These are phyloP conservation scores for Coemansia sp. DNA, from an alignment of 192 early-diverging fungal species.

Conservation along the genomic window DNA sequence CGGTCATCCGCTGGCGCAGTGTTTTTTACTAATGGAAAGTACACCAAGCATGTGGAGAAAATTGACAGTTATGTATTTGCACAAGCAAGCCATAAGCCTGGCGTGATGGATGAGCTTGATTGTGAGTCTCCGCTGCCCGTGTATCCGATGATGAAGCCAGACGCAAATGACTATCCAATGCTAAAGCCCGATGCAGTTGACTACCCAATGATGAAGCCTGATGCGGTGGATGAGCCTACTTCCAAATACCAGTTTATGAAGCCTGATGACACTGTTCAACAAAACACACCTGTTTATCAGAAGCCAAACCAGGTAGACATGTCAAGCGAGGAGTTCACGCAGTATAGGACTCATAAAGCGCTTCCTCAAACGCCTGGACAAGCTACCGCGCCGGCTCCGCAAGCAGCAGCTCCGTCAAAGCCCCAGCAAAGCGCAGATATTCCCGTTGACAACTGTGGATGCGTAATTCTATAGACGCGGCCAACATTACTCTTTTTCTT, in stretches of 20 bases:
- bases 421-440: not conserved
- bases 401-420: not conserved
- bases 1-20: not conserved
- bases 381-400: not conserved
- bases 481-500: not conserved
- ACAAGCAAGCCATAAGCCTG: not conserved
- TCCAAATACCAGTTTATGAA: not conserved
- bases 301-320: not conserved
- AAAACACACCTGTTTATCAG: not conserved
- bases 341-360: not conserved
- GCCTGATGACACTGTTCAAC: not conserved
- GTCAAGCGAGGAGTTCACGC: not conserved
- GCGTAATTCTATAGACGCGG: conserved; percentile 6
- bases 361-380: not conserved
- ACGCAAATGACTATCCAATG: not conserved
- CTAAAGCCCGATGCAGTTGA: not conserved
- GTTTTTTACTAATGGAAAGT: not conserved
- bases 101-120: not conserved
- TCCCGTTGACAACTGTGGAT: not conserved
- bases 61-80: not conserved
- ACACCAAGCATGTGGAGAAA: conserved; percentile 2
- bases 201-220: not conserved
- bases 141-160: not conserved
- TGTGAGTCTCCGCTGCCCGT: not conserved
- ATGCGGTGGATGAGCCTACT: not conserved